Conservation (phyloP, 345 rosid genomes). For the Murraya paniculata region DNA sequence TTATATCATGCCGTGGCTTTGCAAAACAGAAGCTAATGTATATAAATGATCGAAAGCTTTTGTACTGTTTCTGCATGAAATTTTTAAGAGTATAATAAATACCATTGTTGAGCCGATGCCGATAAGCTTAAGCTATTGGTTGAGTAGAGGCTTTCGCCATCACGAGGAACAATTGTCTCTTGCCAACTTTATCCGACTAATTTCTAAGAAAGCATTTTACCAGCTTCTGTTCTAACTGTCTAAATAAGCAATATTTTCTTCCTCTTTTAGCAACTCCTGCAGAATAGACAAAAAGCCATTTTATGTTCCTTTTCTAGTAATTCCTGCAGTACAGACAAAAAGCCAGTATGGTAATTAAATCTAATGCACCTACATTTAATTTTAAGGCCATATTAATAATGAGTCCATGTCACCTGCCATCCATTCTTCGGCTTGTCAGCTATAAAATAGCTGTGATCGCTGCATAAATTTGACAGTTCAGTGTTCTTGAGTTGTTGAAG, state of each 20-base stretch:
- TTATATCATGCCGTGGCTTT: too few species aligned
- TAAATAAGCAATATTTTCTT: background rate
- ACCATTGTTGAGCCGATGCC: too few species aligned
- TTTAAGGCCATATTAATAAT: background rate
- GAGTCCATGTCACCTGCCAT: background rate
- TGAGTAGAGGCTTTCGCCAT: too few species aligned
- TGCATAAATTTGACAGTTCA: background rate
- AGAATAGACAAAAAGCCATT: background rate
- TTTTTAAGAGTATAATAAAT: too few species aligned
- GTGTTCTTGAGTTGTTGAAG: background rate
- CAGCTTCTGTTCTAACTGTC: too few species aligned
- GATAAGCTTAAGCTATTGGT: too few species aligned
- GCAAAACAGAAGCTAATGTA: too few species aligned
- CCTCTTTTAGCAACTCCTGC: too few species aligned
- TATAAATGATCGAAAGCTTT: too few species aligned
- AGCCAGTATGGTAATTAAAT: background rate
- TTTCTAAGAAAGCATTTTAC: background rate
- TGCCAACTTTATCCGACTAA: background rate
- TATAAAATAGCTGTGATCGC: background rate
- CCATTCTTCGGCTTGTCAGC: background rate
- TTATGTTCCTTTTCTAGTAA: background rate
- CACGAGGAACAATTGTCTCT: too few species aligned
- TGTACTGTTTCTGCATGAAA: too few species aligned
- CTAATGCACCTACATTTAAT: background rate
- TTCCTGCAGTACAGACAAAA: background rate